Conservation (phyloP, 2,329 filamentous ascomycete species). For the Trichoderma sp. region DNA sequence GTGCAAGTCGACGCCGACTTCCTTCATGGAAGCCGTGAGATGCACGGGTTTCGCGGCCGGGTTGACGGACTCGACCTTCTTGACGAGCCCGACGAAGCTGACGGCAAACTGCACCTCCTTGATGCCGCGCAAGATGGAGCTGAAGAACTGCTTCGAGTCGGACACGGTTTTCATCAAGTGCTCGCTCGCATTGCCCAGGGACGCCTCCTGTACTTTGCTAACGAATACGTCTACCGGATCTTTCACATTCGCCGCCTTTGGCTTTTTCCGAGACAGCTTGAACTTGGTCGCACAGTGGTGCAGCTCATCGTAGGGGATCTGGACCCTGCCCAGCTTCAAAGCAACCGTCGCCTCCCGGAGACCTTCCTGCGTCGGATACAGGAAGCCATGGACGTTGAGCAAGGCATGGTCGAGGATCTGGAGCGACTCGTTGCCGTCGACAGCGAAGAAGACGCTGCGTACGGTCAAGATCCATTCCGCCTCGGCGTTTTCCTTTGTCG, state of each 20-base stretch:
- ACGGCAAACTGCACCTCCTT: conserved; percentile 96
- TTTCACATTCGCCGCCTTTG: conserved; percentile 39
- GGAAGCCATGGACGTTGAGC: conserved; percentile 86
- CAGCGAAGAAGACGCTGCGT: conserved; percentile 84
- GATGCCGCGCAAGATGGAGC: conserved; percentile 86
- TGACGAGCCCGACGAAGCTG: conserved; percentile 85
- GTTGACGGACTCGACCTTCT: conserved; percentile 70
- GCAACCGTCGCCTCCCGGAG: conserved; percentile 87
- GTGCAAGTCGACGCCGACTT: conserved; percentile 90
- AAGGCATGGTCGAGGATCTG: conserved; percentile 87
- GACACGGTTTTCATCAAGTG: conserved; percentile 80
- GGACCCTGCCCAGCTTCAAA: conserved; percentile 86
- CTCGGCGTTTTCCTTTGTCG: conserved; percentile 62
- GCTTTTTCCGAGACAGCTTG: conserved; percentile 48
- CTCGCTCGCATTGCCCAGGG: conserved; percentile 66
- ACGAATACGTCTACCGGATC: conserved; percentile 65
- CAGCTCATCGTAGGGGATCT: conserved; percentile 88
- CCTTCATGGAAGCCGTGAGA: conserved; percentile 91
- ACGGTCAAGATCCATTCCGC: conserved; percentile 93
- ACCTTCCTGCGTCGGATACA: conserved; percentile 83
- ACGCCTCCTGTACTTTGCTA: conserved; percentile 66
- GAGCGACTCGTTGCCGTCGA: conserved; percentile 79
- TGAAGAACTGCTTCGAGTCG: conserved; percentile 89
- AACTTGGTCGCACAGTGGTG: conserved; percentile 62
- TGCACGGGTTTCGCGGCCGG: conserved; percentile 71